Percentiles rank a stretch among this genome's conserved stretches.
Conservation (phyloP, 176 grass and related monocot species). For the Cymbopogon citratus region DNA sequence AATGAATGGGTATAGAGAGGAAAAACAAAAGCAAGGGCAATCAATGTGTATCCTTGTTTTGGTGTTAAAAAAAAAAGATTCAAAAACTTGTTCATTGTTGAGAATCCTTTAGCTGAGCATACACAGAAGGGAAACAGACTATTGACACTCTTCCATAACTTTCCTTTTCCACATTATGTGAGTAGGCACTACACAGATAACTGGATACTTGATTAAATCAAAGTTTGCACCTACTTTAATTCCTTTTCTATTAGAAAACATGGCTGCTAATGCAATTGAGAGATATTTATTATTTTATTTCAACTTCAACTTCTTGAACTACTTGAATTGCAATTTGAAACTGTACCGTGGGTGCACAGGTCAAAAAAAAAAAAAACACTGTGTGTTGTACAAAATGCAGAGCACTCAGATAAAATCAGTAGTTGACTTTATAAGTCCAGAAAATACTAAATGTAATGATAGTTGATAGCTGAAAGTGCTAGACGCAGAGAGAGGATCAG, state of each 20-base stretch:
- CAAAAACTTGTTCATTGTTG: not conserved
- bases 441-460: no score
- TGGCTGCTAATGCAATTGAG: constrained; percentile 1
- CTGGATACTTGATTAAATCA: not conserved
- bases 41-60: not conserved
- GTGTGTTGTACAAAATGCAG: no score
- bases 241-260: not conserved
- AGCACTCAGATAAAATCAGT: no score
- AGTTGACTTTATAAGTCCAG: no score
- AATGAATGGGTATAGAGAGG: not conserved
- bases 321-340: not conserved
- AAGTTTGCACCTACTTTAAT: constrained; percentile 13
- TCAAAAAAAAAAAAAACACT: no score
- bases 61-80: not conserved
- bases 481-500: no score
- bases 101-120: not conserved
- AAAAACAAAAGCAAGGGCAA: not conserved
- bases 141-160: not conserved
- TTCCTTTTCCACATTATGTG: not conserved
- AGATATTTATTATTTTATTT: not conserved
- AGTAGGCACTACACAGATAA: not conserved
- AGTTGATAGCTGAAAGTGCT: no score
- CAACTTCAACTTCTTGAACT: not conserved
- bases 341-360: not conserved
- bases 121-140: not conserved